These are phyloP conservation scores for Backusella tarrabulga DNA, from an alignment of 192 early-diverging fungal genomes.

Conservation along the genomic window DNA sequence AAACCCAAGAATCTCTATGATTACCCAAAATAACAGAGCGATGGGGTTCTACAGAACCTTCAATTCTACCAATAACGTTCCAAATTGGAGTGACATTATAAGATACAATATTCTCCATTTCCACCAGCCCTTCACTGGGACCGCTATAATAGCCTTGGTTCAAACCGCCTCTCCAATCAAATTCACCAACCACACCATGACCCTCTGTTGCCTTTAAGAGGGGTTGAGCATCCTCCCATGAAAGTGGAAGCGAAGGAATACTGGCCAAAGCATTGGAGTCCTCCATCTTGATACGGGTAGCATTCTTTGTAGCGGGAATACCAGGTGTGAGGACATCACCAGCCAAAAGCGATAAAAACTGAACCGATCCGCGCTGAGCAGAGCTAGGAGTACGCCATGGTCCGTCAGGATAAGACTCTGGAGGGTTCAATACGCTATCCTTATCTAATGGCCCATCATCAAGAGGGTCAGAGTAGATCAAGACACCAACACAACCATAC, in stretches of 20 bases:
- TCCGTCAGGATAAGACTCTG: constrained; percentile 31
- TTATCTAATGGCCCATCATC: constrained; percentile 57
- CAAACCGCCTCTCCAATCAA: constrained; percentile 56
- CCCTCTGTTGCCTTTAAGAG: constrained; percentile 53
- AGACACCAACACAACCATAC: constrained; percentile 50
- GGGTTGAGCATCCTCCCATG: constrained; percentile 59
- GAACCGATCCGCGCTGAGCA: constrained; percentile 58
- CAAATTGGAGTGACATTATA: constrained; percentile 56
- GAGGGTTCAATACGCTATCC: constrained; percentile 12
- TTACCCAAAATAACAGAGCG: constrained; percentile 51
- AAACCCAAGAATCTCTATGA: constrained; percentile 70
- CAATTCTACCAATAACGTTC: constrained; percentile 61
- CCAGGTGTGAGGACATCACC: constrained; percentile 72
- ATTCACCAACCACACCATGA: constrained; percentile 31
- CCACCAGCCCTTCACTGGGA: constrained; percentile 48
- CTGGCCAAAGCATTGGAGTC: constrained; percentile 37
- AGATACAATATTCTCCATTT: constrained; percentile 52
- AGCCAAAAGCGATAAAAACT: constrained; percentile 46
- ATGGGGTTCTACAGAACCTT: constrained; percentile 54
- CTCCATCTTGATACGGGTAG: constrained; percentile 44
- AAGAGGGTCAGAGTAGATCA: constrained; percentile 65
- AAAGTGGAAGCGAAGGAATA: constrained; percentile 67
- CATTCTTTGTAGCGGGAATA: constrained; percentile 48
- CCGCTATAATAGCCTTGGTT: constrained; percentile 59
- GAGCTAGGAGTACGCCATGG: constrained; percentile 52